Evolutionary conservation across 2,329 filamentous ascomycete species (phyloP).

Genomic region (Sclerotiophoma versabilis): DNA sequence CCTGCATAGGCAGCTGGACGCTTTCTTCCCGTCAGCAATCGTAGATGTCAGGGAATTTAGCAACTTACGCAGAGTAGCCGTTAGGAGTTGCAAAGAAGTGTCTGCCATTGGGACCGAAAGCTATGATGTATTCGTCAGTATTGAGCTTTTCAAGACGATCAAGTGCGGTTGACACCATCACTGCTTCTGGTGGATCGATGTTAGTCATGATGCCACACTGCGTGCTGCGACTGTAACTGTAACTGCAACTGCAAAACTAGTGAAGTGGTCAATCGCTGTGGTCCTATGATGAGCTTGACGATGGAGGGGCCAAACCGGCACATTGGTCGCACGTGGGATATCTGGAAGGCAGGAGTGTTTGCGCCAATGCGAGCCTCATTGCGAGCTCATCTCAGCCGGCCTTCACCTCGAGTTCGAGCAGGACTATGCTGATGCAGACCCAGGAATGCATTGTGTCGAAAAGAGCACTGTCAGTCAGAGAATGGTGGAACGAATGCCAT

Average conservation of each 20-base stretch:
- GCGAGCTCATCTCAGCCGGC: background rate
- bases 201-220: background rate
- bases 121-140: slow-evolving; percentile 36
- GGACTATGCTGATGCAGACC: too few species aligned
- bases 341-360: background rate
- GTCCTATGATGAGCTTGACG: too few species aligned
- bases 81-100: slow-evolving; percentile 38
- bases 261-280: background rate
- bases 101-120: slow-evolving; percentile 29
- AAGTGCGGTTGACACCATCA: slow-evolving; percentile 16
- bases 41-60: background rate
- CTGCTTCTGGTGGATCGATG: background rate
- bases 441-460: too few species aligned
- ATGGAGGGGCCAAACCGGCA: background rate
- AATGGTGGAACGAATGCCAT: too few species aligned
- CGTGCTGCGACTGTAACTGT: background rate
- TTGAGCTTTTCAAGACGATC: slow-evolving; percentile 22
- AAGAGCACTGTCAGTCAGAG: too few species aligned
- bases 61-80: slow-evolving; percentile 37
- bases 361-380: slow-evolving; percentile 7
- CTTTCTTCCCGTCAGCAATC: slow-evolving; percentile 19
- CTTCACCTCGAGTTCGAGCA: background rate
- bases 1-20: slow-evolving; percentile 25
- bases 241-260: background rate
- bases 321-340: background rate